Conservation (phyloP, 1,284 basidiomycete genomes). For the Kalmanozyma brasiliensis region DNA sequence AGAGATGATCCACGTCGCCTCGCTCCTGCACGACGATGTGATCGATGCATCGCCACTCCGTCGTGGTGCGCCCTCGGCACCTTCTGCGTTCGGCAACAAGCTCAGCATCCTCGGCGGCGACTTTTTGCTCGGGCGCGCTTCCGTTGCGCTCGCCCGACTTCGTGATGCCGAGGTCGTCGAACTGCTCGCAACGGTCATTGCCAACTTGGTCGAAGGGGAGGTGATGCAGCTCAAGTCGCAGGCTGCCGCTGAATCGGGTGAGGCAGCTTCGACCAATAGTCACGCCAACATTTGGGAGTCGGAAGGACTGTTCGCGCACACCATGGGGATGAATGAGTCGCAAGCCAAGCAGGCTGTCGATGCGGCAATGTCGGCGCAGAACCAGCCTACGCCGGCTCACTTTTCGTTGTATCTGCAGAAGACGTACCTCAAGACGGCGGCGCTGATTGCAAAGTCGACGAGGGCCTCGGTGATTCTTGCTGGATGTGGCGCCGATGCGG, state of each 20-base stretch:
- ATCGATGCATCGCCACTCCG: slow-evolving; percentile 86
- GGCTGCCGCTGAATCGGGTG: slow-evolving; percentile 23
- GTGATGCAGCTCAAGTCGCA: slow-evolving; percentile 79
- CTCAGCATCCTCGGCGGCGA: slow-evolving; percentile 92
- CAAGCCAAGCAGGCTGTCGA: slow-evolving; percentile 9
- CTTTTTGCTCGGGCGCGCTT: slow-evolving; percentile 91
- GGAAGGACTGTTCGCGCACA: slow-evolving; percentile 36
- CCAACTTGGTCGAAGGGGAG: slow-evolving; percentile 96
- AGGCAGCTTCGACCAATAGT: slow-evolving; percentile 10
- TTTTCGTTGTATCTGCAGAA: slow-evolving; percentile 92
- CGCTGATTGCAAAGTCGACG: slow-evolving; percentile 92
- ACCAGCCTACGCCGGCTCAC: slow-evolving; percentile 71
- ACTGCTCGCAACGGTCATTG: slow-evolving; percentile 88
- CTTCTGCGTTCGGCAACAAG: slow-evolving; percentile 92
- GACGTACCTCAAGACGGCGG: slow-evolving; percentile 96
- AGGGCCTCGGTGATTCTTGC: slow-evolving; percentile 89
- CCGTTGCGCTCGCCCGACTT: slow-evolving; percentile 85
- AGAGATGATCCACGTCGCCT: slow-evolving; percentile 99
- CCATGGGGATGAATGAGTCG: slow-evolving; percentile 22
- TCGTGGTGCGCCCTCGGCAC: slow-evolving; percentile 83
- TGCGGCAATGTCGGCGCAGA: not conserved
- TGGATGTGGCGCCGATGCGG: slow-evolving; percentile 76
- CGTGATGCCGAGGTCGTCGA: slow-evolving; percentile 91
- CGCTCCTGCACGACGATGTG: slow-evolving; percentile 93
- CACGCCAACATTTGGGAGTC: slow-evolving; percentile 43